Evolutionary conservation across 495 filamentous ascomycete genomes (phyloP).

Genomic region (Chaetomium tenue): DNA sequence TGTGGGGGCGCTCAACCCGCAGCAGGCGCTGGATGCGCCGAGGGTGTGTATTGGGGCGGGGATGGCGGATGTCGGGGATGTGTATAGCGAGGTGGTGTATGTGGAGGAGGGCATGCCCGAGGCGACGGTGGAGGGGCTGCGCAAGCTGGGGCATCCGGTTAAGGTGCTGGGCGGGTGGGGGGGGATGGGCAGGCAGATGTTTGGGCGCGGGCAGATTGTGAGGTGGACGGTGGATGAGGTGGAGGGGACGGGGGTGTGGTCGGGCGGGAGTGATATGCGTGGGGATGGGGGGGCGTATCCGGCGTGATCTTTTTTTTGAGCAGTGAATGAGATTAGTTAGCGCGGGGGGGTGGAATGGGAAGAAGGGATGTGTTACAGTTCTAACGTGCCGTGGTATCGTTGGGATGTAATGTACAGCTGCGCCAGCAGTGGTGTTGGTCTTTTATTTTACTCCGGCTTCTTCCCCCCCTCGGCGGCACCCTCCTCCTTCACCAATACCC

Average conservation of each 20-base stretch:
- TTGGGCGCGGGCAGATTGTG: constrained; percentile 91
- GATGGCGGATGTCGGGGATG: constrained; percentile 52
- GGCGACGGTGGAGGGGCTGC: constrained; percentile 63
- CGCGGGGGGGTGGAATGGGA: not conserved
- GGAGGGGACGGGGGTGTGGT: constrained; percentile 69
- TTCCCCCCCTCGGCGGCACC: constrained; percentile 24
- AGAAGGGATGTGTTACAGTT: constrained; percentile 12
- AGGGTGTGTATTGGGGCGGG: constrained; percentile 76
- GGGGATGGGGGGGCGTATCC: constrained; percentile 85
- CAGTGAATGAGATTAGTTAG: not conserved
- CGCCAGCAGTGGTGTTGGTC: not conserved
- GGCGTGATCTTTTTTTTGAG: constrained; percentile 36
- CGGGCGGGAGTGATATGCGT: constrained; percentile 81
- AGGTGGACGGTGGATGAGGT: constrained; percentile 63
- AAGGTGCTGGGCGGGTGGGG: constrained; percentile 64
- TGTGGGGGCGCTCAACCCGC: constrained; percentile 77
- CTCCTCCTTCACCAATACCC: constrained; percentile 55
- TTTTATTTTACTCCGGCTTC: constrained; percentile 22
- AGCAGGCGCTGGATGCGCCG: constrained; percentile 88
- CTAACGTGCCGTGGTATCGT: constrained; percentile 18
- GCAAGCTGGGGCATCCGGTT: constrained; percentile 68
- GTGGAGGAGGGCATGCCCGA: constrained; percentile 82
- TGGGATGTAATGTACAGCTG: constrained; percentile 12
- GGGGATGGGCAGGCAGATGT: constrained; percentile 66
- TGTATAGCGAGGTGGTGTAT: constrained; percentile 53